Evolutionary conservation across 129 eudicot genomes (phyloP).

Genomic region (Tagetes erecta): DNA sequence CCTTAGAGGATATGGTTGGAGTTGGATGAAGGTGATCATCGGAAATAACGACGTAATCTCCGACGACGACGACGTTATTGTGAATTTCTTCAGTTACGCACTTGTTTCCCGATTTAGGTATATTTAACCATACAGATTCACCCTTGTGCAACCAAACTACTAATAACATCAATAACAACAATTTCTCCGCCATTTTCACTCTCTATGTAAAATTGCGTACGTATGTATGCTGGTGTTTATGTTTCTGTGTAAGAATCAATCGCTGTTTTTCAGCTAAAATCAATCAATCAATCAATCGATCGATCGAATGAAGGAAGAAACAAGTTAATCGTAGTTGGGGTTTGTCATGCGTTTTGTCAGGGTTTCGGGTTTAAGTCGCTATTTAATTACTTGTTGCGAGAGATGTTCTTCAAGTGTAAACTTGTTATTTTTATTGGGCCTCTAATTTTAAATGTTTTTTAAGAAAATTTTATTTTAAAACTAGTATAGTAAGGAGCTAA

Average conservation of each 20-base stretch:
- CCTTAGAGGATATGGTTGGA: conserved; percentile 79
- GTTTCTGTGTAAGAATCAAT: background rate
- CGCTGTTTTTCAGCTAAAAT: background rate
- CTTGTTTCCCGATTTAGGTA: conserved; percentile 68
- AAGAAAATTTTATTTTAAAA: no score
- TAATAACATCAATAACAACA: conserved; percentile 13
- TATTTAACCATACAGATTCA: conserved; percentile 64
- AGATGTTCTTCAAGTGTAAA: no score
- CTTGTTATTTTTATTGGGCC: no score
- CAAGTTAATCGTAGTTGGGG: background rate
- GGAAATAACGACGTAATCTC: conserved; percentile 76
- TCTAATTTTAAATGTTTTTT: no score
- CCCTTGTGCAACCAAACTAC: conserved; percentile 28
- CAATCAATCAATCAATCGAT: background rate
- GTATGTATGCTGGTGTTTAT: background rate
- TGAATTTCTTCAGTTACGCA: conserved; percentile 94
- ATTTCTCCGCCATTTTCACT: conserved; percentile 13
- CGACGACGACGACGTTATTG: conserved; percentile 86
- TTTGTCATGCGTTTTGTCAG: background rate
- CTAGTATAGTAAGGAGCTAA: no score
- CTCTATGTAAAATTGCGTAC: background rate
- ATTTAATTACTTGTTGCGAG: background rate
- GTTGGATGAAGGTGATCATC: conserved; percentile 60
- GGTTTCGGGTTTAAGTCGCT: conserved; percentile 3
- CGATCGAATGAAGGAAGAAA: conserved; percentile 1